Evolutionary conservation across 2,329 filamentous ascomycete species (phyloP), one percentile per base, ranked within the genome.

Genomic region (Aspergillus vadensis): DNA sequence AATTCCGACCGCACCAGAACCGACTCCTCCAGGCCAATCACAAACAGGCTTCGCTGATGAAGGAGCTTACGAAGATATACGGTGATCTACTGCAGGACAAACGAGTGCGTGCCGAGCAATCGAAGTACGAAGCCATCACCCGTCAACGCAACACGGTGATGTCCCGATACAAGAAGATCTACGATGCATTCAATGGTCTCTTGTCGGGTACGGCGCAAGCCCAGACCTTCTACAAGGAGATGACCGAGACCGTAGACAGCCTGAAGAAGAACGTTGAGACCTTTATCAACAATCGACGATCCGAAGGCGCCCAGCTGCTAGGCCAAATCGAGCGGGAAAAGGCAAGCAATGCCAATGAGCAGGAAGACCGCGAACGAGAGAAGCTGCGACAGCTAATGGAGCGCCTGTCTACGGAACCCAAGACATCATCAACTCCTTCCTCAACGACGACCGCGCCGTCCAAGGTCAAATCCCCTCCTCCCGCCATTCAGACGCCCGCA

Each of bases 251-350:
- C 0, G 92, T 96, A 0, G 91, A 94, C 66, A 97, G 91, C 72
- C 81, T 97, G 43, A 88, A 92, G 69, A 95, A 97, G 83, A 99
- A 99, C 69, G 95, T 99, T 1, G 94, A 98, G 66, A 91, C 90
- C 0, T 99, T 99, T 77, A 93, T 99, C 66, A 96, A 92, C 80
- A 99, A 99, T 75, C 86, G 95, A 55, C 83, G 93, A 62, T 89
- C 91, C 0, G 95, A 99, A 79, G 95, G 95, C 4, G 91, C 92
- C 0, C 91, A 97, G 73, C 84, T 99, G 5, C 85, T 99, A 38
- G 88, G 86, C 67, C 90, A 92, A 68, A 99, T 99, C 64, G 92
- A 97, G 75, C 88, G 90, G 67, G 87, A 90, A 54, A 89, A 89
- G 69, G 84, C 86, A 4, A 86, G 83, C 54, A 88, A 80, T 39